phyloP scores from a whole-genome alignment of 1,284 basidiomycete species.

The Ustilago loliicola region DNA sequence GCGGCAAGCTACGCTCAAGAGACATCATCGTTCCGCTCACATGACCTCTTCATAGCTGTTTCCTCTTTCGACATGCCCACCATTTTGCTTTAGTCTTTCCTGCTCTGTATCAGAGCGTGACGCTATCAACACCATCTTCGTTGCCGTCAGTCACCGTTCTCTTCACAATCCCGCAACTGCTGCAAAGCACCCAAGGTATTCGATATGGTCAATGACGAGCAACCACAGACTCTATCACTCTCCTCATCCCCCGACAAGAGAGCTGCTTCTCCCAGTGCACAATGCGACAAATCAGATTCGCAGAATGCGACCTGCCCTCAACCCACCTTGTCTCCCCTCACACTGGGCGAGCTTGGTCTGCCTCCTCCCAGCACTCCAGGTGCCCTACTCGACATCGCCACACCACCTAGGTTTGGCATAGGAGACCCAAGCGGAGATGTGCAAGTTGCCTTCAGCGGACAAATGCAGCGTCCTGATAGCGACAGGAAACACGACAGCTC shows the following conservation, averaged over 20 bases:
- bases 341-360: slow-evolving; percentile 35
- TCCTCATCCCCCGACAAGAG: background rate
- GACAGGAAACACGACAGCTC: background rate
- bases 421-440: background rate
- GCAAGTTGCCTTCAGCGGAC: background rate
- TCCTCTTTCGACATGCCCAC: background rate
- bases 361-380: slow-evolving; percentile 28
- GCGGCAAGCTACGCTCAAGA: background rate
- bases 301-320: background rate
- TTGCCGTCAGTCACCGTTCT: background rate
- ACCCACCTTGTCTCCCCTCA: slow-evolving; percentile 22
- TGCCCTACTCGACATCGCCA: slow-evolving; percentile 35
- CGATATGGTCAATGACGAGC: background rate
- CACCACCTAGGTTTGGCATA: slow-evolving; percentile 9
- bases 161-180: background rate
- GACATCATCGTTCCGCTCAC: background rate
- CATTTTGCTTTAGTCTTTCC: background rate
- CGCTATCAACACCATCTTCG: background rate
- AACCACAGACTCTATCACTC: slow-evolving; percentile 9
- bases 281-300: background rate
- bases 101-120: background rate
- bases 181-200: background rate
- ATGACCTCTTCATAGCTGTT: background rate
- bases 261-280: background rate
- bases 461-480: background rate